Evolutionary conservation across 2,329 filamentous ascomycete genomes (phyloP).

Genomic region (Aspergillus tubingensis): DNA sequence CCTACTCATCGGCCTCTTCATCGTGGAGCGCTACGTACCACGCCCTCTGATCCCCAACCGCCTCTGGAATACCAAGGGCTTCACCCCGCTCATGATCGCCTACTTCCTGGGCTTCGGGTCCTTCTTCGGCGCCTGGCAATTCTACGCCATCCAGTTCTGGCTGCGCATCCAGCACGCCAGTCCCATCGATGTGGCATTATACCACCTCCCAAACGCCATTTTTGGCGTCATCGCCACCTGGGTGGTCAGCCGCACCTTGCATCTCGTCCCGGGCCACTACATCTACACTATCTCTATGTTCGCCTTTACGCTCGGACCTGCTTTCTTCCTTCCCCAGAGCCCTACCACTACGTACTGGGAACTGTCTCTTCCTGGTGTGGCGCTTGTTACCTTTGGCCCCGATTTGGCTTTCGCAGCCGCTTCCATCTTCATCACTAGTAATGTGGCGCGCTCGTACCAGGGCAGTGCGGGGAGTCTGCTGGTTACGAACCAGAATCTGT

Average conservation of each 20-base stretch:
- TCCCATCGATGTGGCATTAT: slow-evolving; percentile 46
- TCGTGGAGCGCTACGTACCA: slow-evolving; percentile 46
- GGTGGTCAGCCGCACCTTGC: slow-evolving; percentile 50
- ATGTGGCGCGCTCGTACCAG: slow-evolving; percentile 50
- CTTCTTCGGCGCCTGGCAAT: slow-evolving; percentile 46
- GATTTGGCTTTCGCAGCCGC: slow-evolving; percentile 52
- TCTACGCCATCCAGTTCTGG: slow-evolving; percentile 47
- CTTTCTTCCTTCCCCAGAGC: slow-evolving; percentile 46
- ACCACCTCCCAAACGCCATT: slow-evolving; percentile 49
- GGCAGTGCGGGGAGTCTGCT: slow-evolving; percentile 50
- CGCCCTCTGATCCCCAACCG: slow-evolving; percentile 50
- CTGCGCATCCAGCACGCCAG: slow-evolving; percentile 40
- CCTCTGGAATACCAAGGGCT: slow-evolving; percentile 48
- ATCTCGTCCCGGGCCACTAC: slow-evolving; percentile 49
- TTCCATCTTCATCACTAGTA: slow-evolving; percentile 53
- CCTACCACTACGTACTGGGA: slow-evolving; percentile 48
- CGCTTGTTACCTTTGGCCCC: slow-evolving; percentile 50
- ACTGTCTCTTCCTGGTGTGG: slow-evolving; percentile 48
- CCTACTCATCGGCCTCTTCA: slow-evolving; percentile 50
- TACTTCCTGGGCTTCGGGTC: slow-evolving; percentile 50
- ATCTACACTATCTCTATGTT: slow-evolving; percentile 50
- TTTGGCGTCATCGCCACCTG: slow-evolving; percentile 49
- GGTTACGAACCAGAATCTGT: slow-evolving; percentile 52
- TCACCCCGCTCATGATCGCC: slow-evolving; percentile 46
- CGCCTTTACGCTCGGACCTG: slow-evolving; percentile 42